Evolutionary conservation across 192 early-diverging fungal genomes (phyloP), one percentile per base, ranked within the genome.

Genomic region (Mortierella hygrophila): DNA sequence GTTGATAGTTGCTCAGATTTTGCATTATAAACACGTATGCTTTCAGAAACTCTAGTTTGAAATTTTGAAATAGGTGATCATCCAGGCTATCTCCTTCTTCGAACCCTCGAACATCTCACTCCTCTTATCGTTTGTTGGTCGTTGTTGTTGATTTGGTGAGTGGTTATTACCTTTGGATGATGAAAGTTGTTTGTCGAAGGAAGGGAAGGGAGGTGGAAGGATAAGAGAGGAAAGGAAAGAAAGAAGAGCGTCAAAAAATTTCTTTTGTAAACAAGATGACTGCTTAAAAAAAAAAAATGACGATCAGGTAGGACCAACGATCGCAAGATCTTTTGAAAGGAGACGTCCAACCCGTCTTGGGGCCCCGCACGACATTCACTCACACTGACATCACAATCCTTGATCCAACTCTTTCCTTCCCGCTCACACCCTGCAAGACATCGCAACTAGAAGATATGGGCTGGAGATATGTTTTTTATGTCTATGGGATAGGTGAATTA

Each of bases 41-140:
- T 80, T 87, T 90, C 89, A 90, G 89, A 90, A 90, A 90, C 89
- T 90, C 89, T 90, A 90, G 89, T 90, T 90, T 90, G 89, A 89
- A 89, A 83, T 89, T 82, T 78, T 88, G 69, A 68, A 86, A 85
- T 80, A 79, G 71, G 81, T 85, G 79, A 89, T 89, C 88, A 88
- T 82, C 86, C 84, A 86, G 63, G 84, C 84, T 74, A 77, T 65
- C 26, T 29, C 21, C 6, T 2, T 23, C 11, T 15, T 65, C 15
- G 5, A 6, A 2, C 60, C 26, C 60, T 65, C 29, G 60, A 65
- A 32, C 29, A 65, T 26, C 60, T 8, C 3, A 0, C 29, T 65
- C 60, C 60, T 65, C 26, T 65, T 32, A 1, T 26, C 1, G n/a
- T 60, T 60, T 60, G 21, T 26, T 60, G 21, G 60, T 9, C 3